Conservation (phyloP, 441 rosid species). For the Kokia cookei region DNA sequence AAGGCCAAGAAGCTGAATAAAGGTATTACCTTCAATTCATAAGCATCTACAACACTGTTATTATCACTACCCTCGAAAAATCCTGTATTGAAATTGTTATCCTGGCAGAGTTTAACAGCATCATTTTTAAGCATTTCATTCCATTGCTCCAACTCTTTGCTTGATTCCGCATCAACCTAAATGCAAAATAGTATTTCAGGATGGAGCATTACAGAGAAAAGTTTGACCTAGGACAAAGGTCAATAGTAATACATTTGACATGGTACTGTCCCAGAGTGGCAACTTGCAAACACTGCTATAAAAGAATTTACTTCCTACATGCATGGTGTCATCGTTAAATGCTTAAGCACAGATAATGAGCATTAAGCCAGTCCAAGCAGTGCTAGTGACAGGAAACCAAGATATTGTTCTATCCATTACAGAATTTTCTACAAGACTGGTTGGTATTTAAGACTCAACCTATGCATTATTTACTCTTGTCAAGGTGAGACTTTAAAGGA, state of each 20-base stretch:
- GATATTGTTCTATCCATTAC: neutral
- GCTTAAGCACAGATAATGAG: neutral
- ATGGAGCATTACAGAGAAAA: neutral
- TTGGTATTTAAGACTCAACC: neutral
- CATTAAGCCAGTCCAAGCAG: neutral
- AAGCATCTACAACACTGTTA: constrained; percentile 80
- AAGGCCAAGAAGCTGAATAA: neutral
- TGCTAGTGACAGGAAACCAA: neutral
- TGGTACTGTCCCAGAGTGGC: neutral
- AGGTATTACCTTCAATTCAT: constrained; percentile 81
- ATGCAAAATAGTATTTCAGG: constrained; percentile 8
- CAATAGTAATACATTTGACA: neutral
- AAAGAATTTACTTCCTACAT: neutral
- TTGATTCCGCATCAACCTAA: constrained; percentile 86
- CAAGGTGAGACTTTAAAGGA: neutral
- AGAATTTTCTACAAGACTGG: neutral
- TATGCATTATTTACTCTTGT: neutral
- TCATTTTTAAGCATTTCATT: constrained; percentile 85
- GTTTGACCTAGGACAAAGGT: neutral
- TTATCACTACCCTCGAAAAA: constrained; percentile 93
- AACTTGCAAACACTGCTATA: neutral
- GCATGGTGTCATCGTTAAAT: neutral
- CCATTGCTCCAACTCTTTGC: constrained; percentile 96
- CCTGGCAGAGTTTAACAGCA: constrained; percentile 84
- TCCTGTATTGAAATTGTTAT: constrained; percentile 87